These are phyloP conservation scores for Waltergamsia citrina DNA, from an alignment of 2,329 filamentous ascomycete genomes.

Conservation along the genomic window DNA sequence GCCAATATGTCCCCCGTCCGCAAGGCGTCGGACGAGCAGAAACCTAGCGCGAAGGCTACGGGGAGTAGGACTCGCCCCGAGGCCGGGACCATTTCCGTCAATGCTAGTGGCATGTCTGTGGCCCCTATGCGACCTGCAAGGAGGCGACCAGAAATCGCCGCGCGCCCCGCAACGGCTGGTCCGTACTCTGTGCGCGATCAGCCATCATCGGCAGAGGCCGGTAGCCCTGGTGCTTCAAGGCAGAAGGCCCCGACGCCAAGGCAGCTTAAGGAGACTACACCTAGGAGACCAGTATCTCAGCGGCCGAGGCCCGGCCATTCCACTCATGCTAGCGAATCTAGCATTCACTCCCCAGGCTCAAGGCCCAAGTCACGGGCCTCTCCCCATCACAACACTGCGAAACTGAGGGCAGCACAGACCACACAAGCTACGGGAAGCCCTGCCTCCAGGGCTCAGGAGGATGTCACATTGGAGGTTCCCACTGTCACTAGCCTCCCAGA, in stretches of 20 bases:
- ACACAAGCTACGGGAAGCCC: slow-evolving; percentile 27
- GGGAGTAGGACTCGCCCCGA: slow-evolving; percentile 31
- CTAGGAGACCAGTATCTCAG: slow-evolving; percentile 37
- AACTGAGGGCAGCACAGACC: slow-evolving; percentile 22
- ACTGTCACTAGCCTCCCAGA: slow-evolving; percentile 26
- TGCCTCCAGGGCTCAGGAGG: slow-evolving; percentile 34
- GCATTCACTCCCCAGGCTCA: slow-evolving; percentile 33
- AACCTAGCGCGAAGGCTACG: slow-evolving; percentile 25
- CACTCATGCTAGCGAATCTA: slow-evolving; percentile 41
- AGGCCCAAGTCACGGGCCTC: slow-evolving; percentile 22
- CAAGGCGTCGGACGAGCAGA: slow-evolving; percentile 20
- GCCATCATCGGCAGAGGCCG: slow-evolving; percentile 16
- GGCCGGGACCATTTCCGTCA: slow-evolving; percentile 27
- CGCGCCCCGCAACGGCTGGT: slow-evolving; percentile 54
- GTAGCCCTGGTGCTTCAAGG: slow-evolving; percentile 36
- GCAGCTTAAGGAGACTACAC: slow-evolving; percentile 33
- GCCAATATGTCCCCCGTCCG: slow-evolving; percentile 47
- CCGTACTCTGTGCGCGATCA: slow-evolving; percentile 55
- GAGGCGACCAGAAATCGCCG: slow-evolving; percentile 46
- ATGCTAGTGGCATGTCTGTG: slow-evolving; percentile 50
- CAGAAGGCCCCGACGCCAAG: slow-evolving; percentile 39
- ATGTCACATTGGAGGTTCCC: slow-evolving; percentile 43
- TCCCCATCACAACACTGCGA: slow-evolving; percentile 30
- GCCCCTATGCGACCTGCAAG: slow-evolving; percentile 53
- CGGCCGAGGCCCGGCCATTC: slow-evolving; percentile 36